Percentiles rank a stretch among this genome's conserved stretches.
phyloP scores from a whole-genome alignment of 768 basidiomycete genomes.

The Pluteus cervinus region DNA sequence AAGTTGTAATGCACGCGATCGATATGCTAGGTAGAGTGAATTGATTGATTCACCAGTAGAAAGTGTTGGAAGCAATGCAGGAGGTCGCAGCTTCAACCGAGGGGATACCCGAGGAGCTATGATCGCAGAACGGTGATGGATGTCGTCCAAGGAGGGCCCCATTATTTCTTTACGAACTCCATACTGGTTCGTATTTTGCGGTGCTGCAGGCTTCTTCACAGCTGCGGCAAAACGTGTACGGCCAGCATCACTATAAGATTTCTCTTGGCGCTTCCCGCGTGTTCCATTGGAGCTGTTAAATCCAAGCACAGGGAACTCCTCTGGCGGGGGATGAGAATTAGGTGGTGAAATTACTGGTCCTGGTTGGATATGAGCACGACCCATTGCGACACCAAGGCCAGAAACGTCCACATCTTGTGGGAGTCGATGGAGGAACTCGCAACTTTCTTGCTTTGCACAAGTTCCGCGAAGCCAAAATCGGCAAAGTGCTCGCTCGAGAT shows the following conservation, averaged over 20 bases:
- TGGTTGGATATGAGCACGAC: slow-evolving; percentile 55
- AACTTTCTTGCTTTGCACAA: slow-evolving; percentile 93
- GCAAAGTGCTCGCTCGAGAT: slow-evolving; percentile 88
- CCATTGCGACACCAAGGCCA: slow-evolving; percentile 60
- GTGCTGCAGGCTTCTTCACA: slow-evolving; percentile 62
- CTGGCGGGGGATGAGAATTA: slow-evolving; percentile 30
- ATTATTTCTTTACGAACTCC: slow-evolving; percentile 51
- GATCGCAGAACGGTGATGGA: slow-evolving; percentile 62
- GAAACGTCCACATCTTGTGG: slow-evolving; percentile 82
- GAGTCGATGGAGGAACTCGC: slow-evolving; percentile 93
- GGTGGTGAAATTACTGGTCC: slow-evolving; percentile 36
- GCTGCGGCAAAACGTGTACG: slow-evolving; percentile 88
- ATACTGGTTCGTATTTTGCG: slow-evolving; percentile 27
- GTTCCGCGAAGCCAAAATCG: slow-evolving; percentile 98
- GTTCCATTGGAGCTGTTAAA: slow-evolving; percentile 33
- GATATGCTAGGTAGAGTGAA: slow-evolving; percentile 82
- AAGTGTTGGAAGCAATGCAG: slow-evolving; percentile 81
- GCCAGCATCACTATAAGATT: slow-evolving; percentile 66
- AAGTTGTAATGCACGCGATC: slow-evolving; percentile 82
- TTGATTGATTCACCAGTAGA: slow-evolving; percentile 80
- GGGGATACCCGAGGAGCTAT: slow-evolving; percentile 80
- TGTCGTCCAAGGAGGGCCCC: slow-evolving; percentile 53
- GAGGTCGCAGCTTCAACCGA: slow-evolving; percentile 77
- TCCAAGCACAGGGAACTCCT: slow-evolving; percentile 73
- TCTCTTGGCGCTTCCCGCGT: slow-evolving; percentile 38